phyloP scores from a whole-genome alignment of 768 basidiomycete genomes.

The Udeniomyces megalosporus region DNA sequence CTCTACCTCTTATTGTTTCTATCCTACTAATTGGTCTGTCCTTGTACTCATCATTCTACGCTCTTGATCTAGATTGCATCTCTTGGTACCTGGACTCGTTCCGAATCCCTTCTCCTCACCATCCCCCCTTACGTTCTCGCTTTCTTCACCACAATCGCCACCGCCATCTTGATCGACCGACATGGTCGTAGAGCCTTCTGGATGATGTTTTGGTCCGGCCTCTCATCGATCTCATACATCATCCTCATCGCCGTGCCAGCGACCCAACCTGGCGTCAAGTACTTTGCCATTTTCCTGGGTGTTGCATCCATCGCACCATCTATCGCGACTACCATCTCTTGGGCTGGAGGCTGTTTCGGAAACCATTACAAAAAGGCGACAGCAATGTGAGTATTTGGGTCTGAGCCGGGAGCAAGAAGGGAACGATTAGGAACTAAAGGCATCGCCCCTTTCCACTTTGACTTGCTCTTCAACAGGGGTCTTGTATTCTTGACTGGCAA shows the following conservation, averaged over 20 bases:
- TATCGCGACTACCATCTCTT: constrained; percentile 30
- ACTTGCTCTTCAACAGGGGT: constrained; percentile 23
- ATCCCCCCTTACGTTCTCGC: constrained; percentile 30
- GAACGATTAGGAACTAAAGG: too few relatives aligned
- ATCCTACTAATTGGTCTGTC: too few relatives aligned
- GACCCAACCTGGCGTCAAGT: constrained; percentile 22
- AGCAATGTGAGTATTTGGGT: background rate
- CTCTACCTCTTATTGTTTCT: too few relatives aligned
- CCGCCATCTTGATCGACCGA: constrained; percentile 29
- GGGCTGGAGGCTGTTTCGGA: constrained; percentile 25
- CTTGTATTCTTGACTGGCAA: constrained; percentile 28
- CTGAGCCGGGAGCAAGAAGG: background rate
- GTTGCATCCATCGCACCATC: constrained; percentile 26
- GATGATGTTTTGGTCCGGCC: constrained; percentile 22
- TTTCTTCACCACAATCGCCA: constrained; percentile 32
- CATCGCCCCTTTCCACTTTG: background rate
- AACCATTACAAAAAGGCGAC: constrained; percentile 23
- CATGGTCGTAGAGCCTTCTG: constrained; percentile 28
- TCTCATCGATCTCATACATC: constrained; percentile 27
- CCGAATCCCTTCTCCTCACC: constrained; percentile 27
- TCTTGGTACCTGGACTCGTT: constrained; percentile 35
- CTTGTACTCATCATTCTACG: too few relatives aligned
- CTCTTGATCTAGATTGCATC: too few relatives aligned
- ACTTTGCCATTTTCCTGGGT: constrained; percentile 29
- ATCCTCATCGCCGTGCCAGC: constrained; percentile 25